Percentiles rank a stretch among this genome's conserved stretches.
Evolutionary conservation across 495 filamentous ascomycete species (phyloP).

Genomic region (Neurospora sp.): DNA sequence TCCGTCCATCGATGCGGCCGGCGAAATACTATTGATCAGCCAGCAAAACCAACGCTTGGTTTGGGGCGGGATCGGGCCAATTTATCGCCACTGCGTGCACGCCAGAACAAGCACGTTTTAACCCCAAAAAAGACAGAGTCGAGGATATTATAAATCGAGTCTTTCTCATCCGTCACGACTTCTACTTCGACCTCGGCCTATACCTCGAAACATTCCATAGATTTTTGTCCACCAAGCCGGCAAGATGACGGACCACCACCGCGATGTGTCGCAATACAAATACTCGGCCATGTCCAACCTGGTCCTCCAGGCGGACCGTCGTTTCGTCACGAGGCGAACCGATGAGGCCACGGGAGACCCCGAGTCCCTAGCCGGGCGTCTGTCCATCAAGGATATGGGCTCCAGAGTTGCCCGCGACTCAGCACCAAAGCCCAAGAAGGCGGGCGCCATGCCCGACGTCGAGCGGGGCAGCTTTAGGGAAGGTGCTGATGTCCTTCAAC

Average conservation of each 20-base stretch:
- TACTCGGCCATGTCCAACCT: constrained; percentile 99
- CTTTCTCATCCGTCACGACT: neutral
- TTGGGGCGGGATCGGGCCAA: constrained; percentile 11
- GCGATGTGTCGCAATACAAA: constrained; percentile 94
- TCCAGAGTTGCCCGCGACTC: constrained; percentile 66
- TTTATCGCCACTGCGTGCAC: constrained; percentile 5
- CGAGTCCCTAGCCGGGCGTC: constrained; percentile 88
- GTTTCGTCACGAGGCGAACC: constrained; percentile 81
- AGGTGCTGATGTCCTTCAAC: constrained; percentile 75
- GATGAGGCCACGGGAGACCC: constrained; percentile 97
- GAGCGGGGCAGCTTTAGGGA: constrained; percentile 73
- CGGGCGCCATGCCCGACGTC: constrained; percentile 51
- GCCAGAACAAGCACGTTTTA: constrained; percentile 1
- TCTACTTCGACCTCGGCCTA: neutral
- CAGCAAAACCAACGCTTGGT: constrained; percentile 10
- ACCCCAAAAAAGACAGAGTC: neutral
- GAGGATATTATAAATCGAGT: neutral
- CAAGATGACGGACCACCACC: constrained; percentile 75
- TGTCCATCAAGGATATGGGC: constrained; percentile 92
- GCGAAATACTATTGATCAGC: neutral
- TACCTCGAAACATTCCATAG: neutral
- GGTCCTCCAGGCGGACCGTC: constrained; percentile 97
- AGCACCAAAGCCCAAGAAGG: constrained; percentile 69
- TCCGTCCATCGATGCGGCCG: constrained; percentile 12
- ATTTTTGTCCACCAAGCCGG: neutral